Percentiles rank a stretch among this genome's conserved stretches.
phyloP scores from a whole-genome alignment of 345 rosid genomes.

The Brassica nigra region DNA sequence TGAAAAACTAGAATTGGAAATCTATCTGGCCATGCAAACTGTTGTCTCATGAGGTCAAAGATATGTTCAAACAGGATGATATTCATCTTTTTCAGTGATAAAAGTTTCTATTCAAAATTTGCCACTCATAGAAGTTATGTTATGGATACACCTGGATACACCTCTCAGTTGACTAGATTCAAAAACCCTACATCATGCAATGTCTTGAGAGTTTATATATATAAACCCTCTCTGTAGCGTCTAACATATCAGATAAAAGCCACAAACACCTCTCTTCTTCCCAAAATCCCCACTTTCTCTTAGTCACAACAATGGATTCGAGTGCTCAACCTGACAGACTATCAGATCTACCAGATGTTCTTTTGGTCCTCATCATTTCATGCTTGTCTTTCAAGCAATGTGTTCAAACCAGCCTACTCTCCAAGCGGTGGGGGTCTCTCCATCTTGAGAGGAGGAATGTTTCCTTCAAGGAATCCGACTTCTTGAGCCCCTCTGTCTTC shows the following conservation, averaged over 20 bases:
- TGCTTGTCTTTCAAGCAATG: background rate
- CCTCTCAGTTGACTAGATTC: background rate
- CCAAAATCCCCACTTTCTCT: background rate
- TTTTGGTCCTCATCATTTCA: background rate
- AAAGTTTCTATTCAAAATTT: background rate
- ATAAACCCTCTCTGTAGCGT: background rate
- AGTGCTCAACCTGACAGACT: no score
- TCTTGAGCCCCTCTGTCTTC: background rate
- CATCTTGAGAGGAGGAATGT: background rate
- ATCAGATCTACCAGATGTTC: background rate
- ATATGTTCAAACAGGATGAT: no score
- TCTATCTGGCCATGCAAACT: background rate
- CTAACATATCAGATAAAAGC: background rate
- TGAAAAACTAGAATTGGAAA: background rate
- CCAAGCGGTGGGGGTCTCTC: background rate
- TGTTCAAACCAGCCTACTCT: background rate
- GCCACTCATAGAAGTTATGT: background rate
- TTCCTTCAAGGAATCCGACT: slow-evolving; percentile 28
- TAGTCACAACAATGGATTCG: no score
- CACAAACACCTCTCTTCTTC: background rate
- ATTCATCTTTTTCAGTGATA: no score
- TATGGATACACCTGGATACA: background rate
- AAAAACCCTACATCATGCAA: background rate
- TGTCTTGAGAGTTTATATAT: background rate
- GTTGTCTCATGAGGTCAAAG: background rate